Base-by-base conservation (phyloP, 441 rosid species). In the Viola pubescens region DNA sequence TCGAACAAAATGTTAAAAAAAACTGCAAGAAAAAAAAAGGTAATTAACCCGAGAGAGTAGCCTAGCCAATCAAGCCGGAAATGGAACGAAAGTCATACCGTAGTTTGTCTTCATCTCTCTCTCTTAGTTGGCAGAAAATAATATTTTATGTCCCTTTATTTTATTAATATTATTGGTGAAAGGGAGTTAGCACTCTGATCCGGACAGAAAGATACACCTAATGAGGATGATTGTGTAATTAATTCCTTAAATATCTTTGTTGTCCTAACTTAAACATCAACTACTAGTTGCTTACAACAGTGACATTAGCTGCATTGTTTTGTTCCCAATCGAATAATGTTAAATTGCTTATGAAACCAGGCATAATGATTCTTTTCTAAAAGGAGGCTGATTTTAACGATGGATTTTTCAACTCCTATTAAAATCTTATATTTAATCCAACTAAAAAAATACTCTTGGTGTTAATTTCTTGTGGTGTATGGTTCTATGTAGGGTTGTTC, bases 191-290 rank as follows among this genome's bases (percentile, higher is more conserved):
- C 1, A 3, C 1, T 3, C 34, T 26, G 10, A 43, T 12, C 5
- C 3, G 48, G 45, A 48, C 79, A 64, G 66, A 54, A 61, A 44
- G 66, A 60, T 52, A 61, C 82, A 65, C 68, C 78, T 68, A 65
- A 75, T 67, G 49, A 59, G 50, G 65, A 61, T 70, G 50, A 6
- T 13, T 54, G 2, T 51, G 37, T 53, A 48, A 48, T 46, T 73
- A 46, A 7, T 26, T 26, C 34, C 34, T 26, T 26, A 6, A 39
- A 19, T 48, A 54, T 47, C 16, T 43, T 6, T 4, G 1, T 37
- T 2, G 47, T 34, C 4, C 44, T 52, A 43, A 52, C 51, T 26
- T 41, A 52, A 50, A 11, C 8, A 16, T 16, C 9, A 10, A 2
- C 13, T n/a, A 26, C n/a, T 16, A 9, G 6, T 3, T 13, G 4